Evolutionary conservation across 1,139 yeast species (phyloP).

Genomic region (Candida tunisiensis): DNA sequence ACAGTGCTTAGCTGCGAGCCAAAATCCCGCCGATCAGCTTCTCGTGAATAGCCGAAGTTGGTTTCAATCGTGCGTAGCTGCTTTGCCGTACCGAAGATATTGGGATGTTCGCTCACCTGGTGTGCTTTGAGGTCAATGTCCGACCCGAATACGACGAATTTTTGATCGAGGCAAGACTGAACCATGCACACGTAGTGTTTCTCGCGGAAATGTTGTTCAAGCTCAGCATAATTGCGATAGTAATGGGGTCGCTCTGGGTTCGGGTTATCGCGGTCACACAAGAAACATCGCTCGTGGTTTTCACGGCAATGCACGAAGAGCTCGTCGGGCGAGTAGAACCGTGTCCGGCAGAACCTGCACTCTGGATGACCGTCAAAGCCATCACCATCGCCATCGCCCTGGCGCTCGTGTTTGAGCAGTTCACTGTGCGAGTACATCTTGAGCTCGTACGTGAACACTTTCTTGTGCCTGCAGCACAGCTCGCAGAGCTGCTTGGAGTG

Average conservation of each 20-base stretch:
- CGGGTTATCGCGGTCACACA: constrained; percentile 52
- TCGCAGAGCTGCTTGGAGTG: constrained; percentile 52
- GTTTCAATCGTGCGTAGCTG: constrained; percentile 14
- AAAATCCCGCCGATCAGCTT: constrained; percentile 24
- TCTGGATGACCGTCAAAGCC: constrained; percentile 87
- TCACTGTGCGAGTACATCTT: constrained; percentile 43
- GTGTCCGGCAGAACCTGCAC: constrained; percentile 62
- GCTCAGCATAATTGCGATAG: constrained; percentile 56
- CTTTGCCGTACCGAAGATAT: constrained; percentile 19
- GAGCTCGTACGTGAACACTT: constrained; percentile 62
- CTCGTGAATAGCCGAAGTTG: constrained; percentile 6
- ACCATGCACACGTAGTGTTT: constrained; percentile 70
- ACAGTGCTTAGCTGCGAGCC: constrained; percentile 53
- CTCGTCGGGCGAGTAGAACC: constrained; percentile 87
- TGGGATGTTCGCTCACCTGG: constrained; percentile 70
- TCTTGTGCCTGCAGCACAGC: constrained; percentile 59
- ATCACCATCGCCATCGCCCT: constrained; percentile 37
- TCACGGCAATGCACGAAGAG: constrained; percentile 68
- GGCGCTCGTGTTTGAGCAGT: constrained; percentile 50
- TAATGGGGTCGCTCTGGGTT: constrained; percentile 42
- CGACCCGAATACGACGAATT: constrained; percentile 81
- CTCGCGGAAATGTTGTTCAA: constrained; percentile 55
- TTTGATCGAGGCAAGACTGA: constrained; percentile 72
- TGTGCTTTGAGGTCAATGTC: constrained; percentile 82
- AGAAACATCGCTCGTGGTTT: constrained; percentile 74